Conservation (phyloP, 345 rosid species). For the Melastoma malabathricum region DNA sequence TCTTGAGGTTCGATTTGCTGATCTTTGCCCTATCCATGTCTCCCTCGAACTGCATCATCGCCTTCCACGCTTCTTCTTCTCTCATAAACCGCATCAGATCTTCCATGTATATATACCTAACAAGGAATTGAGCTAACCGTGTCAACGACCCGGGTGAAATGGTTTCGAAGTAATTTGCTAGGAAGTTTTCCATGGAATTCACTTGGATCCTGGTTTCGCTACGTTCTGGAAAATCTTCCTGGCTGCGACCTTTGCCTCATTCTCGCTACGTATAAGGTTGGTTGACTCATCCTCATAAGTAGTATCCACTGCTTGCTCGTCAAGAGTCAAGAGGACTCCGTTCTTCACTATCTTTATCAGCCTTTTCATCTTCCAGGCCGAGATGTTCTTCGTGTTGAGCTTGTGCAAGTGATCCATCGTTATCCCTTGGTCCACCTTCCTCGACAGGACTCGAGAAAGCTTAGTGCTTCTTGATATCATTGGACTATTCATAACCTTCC, state of each 20-base stretch:
- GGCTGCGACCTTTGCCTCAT: conserved; percentile 80
- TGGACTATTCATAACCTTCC: conserved; percentile 13
- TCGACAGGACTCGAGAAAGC: conserved; percentile 18
- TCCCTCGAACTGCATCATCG: conserved; percentile 66
- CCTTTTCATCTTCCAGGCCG: conserved; percentile 99
- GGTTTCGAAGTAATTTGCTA: background rate
- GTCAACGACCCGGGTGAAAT: too few species aligned
- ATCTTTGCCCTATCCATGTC: conserved; percentile 23
- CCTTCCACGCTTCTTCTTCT: conserved; percentile 65
- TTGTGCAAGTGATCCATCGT: conserved; percentile 53
- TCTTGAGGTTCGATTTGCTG: conserved; percentile 43
- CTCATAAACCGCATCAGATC: conserved; percentile 70
- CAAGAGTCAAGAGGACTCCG: conserved; percentile 64
- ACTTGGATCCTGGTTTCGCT: conserved; percentile 49
- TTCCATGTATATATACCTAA: conserved; percentile 51
- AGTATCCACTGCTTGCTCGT: conserved; percentile 45
- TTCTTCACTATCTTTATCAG: conserved; percentile 69
- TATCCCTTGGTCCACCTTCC: conserved; percentile 24
- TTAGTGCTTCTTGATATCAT: conserved; percentile 13
- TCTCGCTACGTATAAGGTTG: conserved; percentile 51
- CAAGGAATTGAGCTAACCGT: background rate
- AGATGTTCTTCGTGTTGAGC: conserved; percentile 58
- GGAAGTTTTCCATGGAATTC: too few species aligned
- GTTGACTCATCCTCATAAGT: conserved; percentile 43
- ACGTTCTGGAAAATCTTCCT: conserved; percentile 74